Base-by-base conservation (phyloP, 2,329 filamentous ascomycete species). In the Colletotrichum sp. region DNA sequence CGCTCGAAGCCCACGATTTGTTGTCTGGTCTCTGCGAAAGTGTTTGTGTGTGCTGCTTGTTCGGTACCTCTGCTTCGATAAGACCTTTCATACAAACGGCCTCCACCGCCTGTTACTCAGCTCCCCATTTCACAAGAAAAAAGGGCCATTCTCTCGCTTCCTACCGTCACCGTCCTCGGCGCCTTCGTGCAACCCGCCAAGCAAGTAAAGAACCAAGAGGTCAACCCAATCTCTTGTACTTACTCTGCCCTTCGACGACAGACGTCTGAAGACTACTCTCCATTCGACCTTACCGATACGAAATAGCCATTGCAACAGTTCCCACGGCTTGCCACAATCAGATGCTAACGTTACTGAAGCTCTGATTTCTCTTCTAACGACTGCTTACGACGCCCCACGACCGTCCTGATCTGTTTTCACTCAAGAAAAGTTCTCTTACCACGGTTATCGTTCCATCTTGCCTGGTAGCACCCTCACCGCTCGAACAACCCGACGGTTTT, bases 131-230 rank as follows among this genome's bases (percentile, higher is more conserved):
- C 63, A 60, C 63, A 61, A 75, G 28, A 67, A 61, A 48, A 21
- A 48, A 75, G 64, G 65, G 70, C 64, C 70, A 75, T 73, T 74
- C 74, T 72, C 70, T 76, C 74, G 70, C 74, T 76, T 76, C 59
- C 26, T n/a, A 76, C 66, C 70, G 64, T 73, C 73, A 73, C 48
- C 64, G 59, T 75, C 64, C 70, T 76, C 70, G 64, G 74, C 64
- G 59, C 64, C 64, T 60, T 76, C 59, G 70, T 76, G 70, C 71
- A 64, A 76, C 70, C 64, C 26, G 60, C 43, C 70, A 60, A 69
- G 64, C 71, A 32, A 69, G 26, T 26, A 30, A 36, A 30, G 39
- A 71, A 55, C 26, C 18, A 28, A 28, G 36, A 75, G 34, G 57
- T 21, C 21, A 32, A 36, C 28, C 48, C 18, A 65, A 63, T 67